These are phyloP conservation scores for Calonectria montana DNA, from an alignment of 2,329 filamentous ascomycete genomes.

Conservation along the genomic window DNA sequence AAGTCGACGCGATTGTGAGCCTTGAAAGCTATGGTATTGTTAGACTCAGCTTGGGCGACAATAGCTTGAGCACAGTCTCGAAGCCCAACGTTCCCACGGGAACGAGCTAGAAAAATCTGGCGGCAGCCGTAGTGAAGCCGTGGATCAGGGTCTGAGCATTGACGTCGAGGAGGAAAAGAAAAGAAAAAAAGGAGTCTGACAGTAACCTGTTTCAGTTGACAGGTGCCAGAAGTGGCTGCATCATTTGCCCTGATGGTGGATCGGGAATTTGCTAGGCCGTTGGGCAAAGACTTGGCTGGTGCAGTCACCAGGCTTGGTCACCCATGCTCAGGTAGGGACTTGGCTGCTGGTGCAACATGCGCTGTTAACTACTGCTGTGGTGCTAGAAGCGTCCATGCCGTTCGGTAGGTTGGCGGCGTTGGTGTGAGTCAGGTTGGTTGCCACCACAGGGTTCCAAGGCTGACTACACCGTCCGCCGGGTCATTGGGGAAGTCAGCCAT, in stretches of 20 bases:
- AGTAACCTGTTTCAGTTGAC: constrained; percentile 2
- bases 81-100: not conserved
- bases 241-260: constrained; percentile 11
- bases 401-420: not conserved
- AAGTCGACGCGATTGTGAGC: constrained; percentile 2
- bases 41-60: constrained; percentile 12
- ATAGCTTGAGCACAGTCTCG: not conserved
- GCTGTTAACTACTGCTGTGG: not conserved
- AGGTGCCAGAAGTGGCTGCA: constrained; percentile 9
- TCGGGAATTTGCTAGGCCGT: constrained; percentile 5
- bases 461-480: constrained; percentile 7
- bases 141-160: not conserved
- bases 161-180: not conserved
- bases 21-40: not conserved
- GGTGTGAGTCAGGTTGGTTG: constrained; percentile 15
- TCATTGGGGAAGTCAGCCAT: not conserved
- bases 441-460: constrained; percentile 13
- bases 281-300: not conserved
- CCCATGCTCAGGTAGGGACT: not conserved
- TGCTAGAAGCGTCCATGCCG: constrained; percentile 17
- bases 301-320: constrained; percentile 10
- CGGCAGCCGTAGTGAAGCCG: not conserved
- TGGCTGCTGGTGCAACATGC: not conserved
- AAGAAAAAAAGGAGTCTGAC: not conserved
- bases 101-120: not conserved